Percentiles rank a stretch among this genome's conserved stretches.
Evolutionary conservation across 1,139 yeast genomes (phyloP).

Genomic region (Yamadazyma pseudoaaseri): DNA sequence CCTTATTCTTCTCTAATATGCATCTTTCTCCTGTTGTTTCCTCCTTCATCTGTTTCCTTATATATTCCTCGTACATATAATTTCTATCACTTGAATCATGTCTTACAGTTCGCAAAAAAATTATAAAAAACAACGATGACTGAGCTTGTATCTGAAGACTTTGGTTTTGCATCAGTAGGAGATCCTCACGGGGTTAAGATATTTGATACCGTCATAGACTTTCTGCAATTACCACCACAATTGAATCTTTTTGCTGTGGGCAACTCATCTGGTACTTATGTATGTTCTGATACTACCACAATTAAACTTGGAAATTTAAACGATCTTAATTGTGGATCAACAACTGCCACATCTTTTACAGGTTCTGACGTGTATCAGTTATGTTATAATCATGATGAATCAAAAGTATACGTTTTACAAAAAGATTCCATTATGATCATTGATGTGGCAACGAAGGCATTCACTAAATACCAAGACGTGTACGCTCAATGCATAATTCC

Average conservation of each 20-base stretch:
- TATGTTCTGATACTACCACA: constrained; percentile 29
- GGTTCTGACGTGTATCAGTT: constrained; percentile 21
- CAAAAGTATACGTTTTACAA: constrained; percentile 22
- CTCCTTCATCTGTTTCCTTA: too few species aligned
- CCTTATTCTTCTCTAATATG: too few species aligned
- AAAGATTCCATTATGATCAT: constrained; percentile 3
- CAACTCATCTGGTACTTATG: constrained; percentile 23
- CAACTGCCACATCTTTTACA: constrained; percentile 7
- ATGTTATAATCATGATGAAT: constrained; percentile 23
- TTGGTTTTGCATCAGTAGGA: constrained; percentile 35
- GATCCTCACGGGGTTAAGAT: constrained; percentile 26
- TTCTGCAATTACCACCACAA: constrained; percentile 14
- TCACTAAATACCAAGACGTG: background rate
- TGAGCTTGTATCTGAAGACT: constrained; percentile 35
- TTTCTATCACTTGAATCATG: too few species aligned
- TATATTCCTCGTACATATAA: too few species aligned
- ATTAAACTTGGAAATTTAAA: constrained; percentile 13
- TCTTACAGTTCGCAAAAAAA: constrained; percentile 4
- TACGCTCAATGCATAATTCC: constrained; percentile 1
- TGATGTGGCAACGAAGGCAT: background rate
- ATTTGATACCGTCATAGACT: constrained; percentile 26
- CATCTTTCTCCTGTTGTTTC: too few species aligned
- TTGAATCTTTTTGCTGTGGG: constrained; percentile 31
- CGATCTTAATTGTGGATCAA: constrained; percentile 10
- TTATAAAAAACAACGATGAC: constrained; percentile 5